Percentiles rank a stretch among this genome's conserved stretches.
Conservation (phyloP, 129 eudicot species). For the Daucus carota region DNA sequence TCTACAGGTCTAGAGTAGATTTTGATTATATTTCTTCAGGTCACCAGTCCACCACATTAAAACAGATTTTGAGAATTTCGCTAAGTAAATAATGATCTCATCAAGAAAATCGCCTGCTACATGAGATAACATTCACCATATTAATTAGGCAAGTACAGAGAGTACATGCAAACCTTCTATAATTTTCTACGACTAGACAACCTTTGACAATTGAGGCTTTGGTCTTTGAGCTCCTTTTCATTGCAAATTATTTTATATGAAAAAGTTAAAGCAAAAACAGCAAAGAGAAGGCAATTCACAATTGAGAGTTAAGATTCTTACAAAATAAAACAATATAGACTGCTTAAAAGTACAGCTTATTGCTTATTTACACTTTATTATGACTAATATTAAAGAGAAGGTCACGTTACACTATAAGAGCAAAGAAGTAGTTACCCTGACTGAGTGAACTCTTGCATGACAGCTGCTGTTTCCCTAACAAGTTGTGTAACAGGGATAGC, state of each 20-base stretch:
- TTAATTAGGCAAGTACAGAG: background rate
- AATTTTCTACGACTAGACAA: background rate
- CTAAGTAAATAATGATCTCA: background rate
- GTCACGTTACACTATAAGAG: background rate
- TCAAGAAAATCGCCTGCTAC: background rate
- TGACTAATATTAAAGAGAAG: background rate
- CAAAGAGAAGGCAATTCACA: background rate
- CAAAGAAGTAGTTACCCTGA: conserved; percentile 63
- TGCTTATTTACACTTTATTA: background rate
- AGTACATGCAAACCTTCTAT: background rate
- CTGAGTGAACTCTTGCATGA: conserved; percentile 98
- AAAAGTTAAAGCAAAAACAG: background rate
- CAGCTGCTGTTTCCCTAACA: conserved; percentile 99
- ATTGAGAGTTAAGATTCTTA: background rate
- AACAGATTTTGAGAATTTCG: too few relatives aligned
- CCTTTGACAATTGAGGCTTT: background rate
- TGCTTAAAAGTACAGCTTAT: background rate
- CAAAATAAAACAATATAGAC: background rate
- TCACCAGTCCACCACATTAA: background rate
- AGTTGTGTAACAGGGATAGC: conserved; percentile 93
- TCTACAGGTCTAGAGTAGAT: background rate
- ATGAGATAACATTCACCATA: background rate
- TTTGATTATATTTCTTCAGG: background rate
- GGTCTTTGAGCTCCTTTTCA: background rate
- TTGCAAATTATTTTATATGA: background rate